Evolutionary conservation across 1,284 basidiomycete species (phyloP), one percentile per base, ranked within the genome.

Genomic region (Pseudozyma thailandica): DNA sequence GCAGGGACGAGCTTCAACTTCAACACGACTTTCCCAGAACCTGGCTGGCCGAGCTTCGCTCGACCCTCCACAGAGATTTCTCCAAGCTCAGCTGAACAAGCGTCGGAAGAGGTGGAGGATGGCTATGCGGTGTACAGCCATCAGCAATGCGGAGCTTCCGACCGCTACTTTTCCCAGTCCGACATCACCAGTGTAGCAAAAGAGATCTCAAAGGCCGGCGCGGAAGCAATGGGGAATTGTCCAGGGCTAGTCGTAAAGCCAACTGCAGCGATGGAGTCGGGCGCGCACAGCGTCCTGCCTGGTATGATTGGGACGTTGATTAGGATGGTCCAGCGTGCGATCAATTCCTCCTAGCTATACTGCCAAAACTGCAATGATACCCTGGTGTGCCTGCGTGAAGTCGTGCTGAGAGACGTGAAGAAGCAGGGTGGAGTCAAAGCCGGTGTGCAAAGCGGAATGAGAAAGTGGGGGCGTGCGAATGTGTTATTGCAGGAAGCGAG

Each of bases 301-400:
- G 60, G 48, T 21, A 63, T 63, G 60, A 42, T 48, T 16, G 52
- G 48, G 7, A 46, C 12, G 28, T 35, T 63, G 23, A 63, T 55
- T 20, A 39, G 56, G 53, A 56, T 63, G 60, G 35, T 63, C 6
- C 46, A 63, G 31, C 28, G 33, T 16, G 46, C 33, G 12, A 16
- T 28, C 9, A 26, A 18, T 28, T 15, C 26, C 26, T 45, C 43
- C 23, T 42, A 20, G 21, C 25, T 10, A 10, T 41, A 3, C 42
- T 43, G 21, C 25, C 20, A 43, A 42, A 10, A n/a, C 37, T 9
- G n/a, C 16, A 18, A 16, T 43, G 26, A 25, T 42, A 13, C 27
- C n/a, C 18, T 27, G n/a, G n/a, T n/a, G n/a, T n/a, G n/a, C n/a
- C n/a, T n/a, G n/a, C n/a, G n/a, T n/a, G n/a, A n/a, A n/a, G n/a